Evolutionary conservation across 2,329 filamentous ascomycete genomes (phyloP).

Genomic region (Cytospora chrysosperma): DNA sequence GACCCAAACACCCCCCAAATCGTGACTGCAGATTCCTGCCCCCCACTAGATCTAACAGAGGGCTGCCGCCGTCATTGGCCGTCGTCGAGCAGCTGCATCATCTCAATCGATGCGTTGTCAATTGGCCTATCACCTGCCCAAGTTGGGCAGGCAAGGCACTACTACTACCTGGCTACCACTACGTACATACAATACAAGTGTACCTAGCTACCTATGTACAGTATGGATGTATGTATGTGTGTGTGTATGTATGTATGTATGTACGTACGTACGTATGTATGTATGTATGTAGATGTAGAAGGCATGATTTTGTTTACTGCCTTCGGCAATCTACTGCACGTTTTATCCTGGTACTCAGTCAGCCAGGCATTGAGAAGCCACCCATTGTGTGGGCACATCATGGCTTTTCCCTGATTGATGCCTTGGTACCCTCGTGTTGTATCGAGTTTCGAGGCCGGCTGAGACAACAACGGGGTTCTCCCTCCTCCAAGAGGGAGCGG

Average conservation of each 20-base stretch:
- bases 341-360: neutral
- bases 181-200: neutral
- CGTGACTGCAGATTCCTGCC: slow-evolving; percentile 15
- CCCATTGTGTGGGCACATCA: neutral
- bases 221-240: neutral
- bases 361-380: slow-evolving; percentile 19
- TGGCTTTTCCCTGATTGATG: neutral
- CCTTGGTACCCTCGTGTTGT: neutral
- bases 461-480: neutral
- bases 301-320: too few relatives aligned
- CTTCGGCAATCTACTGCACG: neutral
- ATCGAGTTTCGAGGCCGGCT: neutral
- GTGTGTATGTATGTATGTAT: neutral
- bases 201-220: too few relatives aligned
- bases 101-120: slow-evolving; percentile 26
- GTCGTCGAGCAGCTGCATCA: slow-evolving; percentile 11
- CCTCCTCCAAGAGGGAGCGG: slow-evolving; percentile 15
- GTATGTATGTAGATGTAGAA: too few relatives aligned
- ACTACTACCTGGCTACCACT: neutral
- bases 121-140: slow-evolving; percentile 26
- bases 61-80: slow-evolving; percentile 24
- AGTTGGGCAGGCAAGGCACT: neutral
- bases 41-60: slow-evolving; percentile 4
- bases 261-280: neutral
- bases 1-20: too few relatives aligned